These are phyloP conservation scores for Diaporthe helianthi DNA, from an alignment of 2,329 filamentous ascomycete genomes.

Conservation along the genomic window DNA sequence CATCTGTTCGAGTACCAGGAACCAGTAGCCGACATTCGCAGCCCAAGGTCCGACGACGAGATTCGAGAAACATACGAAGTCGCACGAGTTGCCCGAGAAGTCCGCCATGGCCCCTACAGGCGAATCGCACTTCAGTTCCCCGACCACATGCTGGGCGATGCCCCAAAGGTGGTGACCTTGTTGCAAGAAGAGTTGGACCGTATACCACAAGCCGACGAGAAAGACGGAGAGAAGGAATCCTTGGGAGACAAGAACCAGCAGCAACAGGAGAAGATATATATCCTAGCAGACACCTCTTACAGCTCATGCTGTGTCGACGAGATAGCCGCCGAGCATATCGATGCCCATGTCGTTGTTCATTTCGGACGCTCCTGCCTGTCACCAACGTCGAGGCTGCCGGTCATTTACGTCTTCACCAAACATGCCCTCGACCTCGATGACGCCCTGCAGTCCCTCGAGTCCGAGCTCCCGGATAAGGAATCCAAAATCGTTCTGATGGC, in stretches of 20 bases:
- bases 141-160: conserved; percentile 89
- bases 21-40: conserved; percentile 40
- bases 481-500: conserved; percentile 81
- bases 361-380: conserved; percentile 93
- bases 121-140: conserved; percentile 94
- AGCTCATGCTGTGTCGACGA: conserved; percentile 97
- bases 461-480: conserved; percentile 69
- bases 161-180: conserved; percentile 76
- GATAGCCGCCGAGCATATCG: conserved; percentile 90
- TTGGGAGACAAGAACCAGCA: background rate
- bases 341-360: conserved; percentile 90
- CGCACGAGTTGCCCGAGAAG: conserved; percentile 76
- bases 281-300: conserved; percentile 95
- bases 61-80: conserved; percentile 85
- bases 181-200: conserved; percentile 51
- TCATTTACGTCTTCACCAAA: conserved; percentile 88
- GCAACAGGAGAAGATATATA: conserved; percentile 65
- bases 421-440: conserved; percentile 69
- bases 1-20: conserved; percentile 62
- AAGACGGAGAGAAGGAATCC: background rate
- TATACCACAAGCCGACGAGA: conserved; percentile 20
- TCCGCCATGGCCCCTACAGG: conserved; percentile 73
- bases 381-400: conserved; percentile 84
- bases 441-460: conserved; percentile 66
- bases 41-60: conserved; percentile 64